Percentiles rank a stretch among this genome's conserved stretches.
phyloP scores from a whole-genome alignment of 2,329 filamentous ascomycete species.

The Penicillium capsulatum region DNA sequence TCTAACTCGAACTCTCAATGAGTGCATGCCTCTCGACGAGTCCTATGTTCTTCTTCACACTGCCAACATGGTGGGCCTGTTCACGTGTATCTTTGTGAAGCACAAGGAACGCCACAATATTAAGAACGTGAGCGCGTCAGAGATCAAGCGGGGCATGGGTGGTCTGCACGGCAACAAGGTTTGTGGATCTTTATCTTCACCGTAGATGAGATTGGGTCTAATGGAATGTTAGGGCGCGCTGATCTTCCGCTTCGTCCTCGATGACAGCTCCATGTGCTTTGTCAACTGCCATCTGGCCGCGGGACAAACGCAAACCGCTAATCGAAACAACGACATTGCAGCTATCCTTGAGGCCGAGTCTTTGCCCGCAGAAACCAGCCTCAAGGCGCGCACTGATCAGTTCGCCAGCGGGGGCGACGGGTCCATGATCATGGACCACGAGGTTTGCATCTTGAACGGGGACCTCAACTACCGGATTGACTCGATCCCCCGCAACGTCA shows the following conservation, averaged over 20 bases:
- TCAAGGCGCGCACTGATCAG: slow-evolving; percentile 65
- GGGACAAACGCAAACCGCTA: slow-evolving; percentile 82
- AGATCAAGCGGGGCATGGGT: slow-evolving; percentile 95
- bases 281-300: slow-evolving; percentile 96
- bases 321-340: slow-evolving; percentile 88
- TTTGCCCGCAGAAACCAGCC: slow-evolving; percentile 68
- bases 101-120: slow-evolving; percentile 71
- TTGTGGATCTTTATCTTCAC: slow-evolving; percentile 8
- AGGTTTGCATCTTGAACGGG: slow-evolving; percentile 93
- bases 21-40: slow-evolving; percentile 71
- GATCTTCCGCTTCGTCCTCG: slow-evolving; percentile 83
- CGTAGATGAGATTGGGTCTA: slow-evolving; percentile 3
- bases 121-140: slow-evolving; percentile 69
- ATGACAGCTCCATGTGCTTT: slow-evolving; percentile 92
- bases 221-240: slow-evolving; percentile 62
- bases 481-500: slow-evolving; percentile 88
- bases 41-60: slow-evolving; percentile 84
- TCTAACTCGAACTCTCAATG: slow-evolving; percentile 74
- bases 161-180: slow-evolving; percentile 92
- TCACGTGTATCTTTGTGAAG: slow-evolving; percentile 94
- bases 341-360: slow-evolving; percentile 77
- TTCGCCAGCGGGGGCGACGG: slow-evolving; percentile 93
- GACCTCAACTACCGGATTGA: slow-evolving; percentile 98
- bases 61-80: slow-evolving; percentile 84
- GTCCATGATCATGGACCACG: slow-evolving; percentile 90